Conservation (phyloP, 371 early-diverging fungal genomes). For the Smittium culicis region DNA sequence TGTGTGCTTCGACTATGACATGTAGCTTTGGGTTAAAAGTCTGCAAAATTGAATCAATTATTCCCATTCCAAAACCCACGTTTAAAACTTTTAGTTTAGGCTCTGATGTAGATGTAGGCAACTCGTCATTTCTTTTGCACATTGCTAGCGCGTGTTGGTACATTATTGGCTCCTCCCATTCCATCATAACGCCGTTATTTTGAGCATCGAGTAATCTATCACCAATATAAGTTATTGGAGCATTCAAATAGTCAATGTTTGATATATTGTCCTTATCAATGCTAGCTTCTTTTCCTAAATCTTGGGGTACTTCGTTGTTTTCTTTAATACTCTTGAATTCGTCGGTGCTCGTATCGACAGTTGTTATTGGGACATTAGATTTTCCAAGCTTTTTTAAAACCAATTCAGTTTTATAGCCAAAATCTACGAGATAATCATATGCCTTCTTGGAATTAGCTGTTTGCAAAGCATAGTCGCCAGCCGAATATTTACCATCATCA, state of each 20-base stretch:
- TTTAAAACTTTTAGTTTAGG: slow-evolving; percentile 53
- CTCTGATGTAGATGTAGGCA: slow-evolving; percentile 18
- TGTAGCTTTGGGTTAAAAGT: slow-evolving; percentile 53
- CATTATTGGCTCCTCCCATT: slow-evolving; percentile 94
- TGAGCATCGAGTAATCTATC: slow-evolving; percentile 73
- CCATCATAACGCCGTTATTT: slow-evolving; percentile 94
- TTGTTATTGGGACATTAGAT: slow-evolving; percentile 14
- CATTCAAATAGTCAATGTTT: slow-evolving; percentile 62
- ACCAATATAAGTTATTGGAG: slow-evolving; percentile 52
- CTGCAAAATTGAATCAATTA: slow-evolving; percentile 75
- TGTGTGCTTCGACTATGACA: slow-evolving; percentile 93
- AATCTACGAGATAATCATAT: slow-evolving; percentile 59
- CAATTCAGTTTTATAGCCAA: slow-evolving; percentile 74
- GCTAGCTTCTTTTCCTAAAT: neutral
- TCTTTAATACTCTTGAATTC: slow-evolving; percentile 9
- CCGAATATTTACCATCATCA: slow-evolving; percentile 44
- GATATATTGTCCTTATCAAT: slow-evolving; percentile 34
- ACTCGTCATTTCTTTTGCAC: slow-evolving; percentile 20
- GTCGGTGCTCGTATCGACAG: slow-evolving; percentile 11
- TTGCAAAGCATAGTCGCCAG: slow-evolving; percentile 50
- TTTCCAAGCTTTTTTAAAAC: slow-evolving; percentile 41
- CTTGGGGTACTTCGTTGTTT: neutral
- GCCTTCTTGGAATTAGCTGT: slow-evolving; percentile 37
- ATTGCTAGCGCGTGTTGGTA: slow-evolving; percentile 68
- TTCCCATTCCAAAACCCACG: slow-evolving; percentile 86